Conservation (phyloP, 805 yeast species). For the Wickerhamomyces sydowiorum region DNA sequence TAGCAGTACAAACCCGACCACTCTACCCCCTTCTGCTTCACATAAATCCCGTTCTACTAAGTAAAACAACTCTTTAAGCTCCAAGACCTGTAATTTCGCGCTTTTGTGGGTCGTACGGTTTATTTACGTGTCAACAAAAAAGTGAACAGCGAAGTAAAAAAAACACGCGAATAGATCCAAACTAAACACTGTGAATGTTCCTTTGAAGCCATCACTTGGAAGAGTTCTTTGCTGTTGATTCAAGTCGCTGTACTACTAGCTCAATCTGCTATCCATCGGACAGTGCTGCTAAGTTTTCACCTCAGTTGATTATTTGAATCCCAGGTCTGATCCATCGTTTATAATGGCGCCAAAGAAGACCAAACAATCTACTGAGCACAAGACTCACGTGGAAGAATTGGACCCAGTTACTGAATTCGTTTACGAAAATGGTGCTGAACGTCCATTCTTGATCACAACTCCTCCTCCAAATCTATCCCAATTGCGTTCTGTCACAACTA, state of each 20-base stretch:
- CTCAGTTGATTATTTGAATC: neutral
- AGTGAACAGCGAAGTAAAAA: neutral
- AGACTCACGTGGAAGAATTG: neutral
- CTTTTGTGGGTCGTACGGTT: too few relatives aligned
- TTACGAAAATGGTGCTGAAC: slow-evolving; percentile 41
- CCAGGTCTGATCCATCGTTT: neutral
- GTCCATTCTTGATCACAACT: slow-evolving; percentile 50
- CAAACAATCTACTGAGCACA: neutral
- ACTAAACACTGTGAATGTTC: too few relatives aligned
- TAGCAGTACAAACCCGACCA: too few relatives aligned
- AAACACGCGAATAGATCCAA: neutral
- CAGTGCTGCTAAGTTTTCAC: neutral
- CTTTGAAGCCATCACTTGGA: too few relatives aligned
- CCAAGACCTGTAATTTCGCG: neutral
- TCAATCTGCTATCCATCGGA: neutral
- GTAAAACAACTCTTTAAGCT: neutral
- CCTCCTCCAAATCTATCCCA: slow-evolving; percentile 36
- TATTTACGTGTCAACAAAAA: neutral
- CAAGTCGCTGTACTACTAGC: neutral
- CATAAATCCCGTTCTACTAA: too few relatives aligned
- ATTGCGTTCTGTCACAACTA: slow-evolving; percentile 33
- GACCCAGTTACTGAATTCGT: slow-evolving; percentile 42
- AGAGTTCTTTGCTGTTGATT: too few relatives aligned
- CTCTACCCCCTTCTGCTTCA: too few relatives aligned
- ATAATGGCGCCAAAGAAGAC: slow-evolving; percentile 4